A percentile compares a stretch with the other conserved stretches of the same genome.
Conservation (phyloP, 2,329 filamentous ascomycete species). For the Botrytis fragariae region DNA sequence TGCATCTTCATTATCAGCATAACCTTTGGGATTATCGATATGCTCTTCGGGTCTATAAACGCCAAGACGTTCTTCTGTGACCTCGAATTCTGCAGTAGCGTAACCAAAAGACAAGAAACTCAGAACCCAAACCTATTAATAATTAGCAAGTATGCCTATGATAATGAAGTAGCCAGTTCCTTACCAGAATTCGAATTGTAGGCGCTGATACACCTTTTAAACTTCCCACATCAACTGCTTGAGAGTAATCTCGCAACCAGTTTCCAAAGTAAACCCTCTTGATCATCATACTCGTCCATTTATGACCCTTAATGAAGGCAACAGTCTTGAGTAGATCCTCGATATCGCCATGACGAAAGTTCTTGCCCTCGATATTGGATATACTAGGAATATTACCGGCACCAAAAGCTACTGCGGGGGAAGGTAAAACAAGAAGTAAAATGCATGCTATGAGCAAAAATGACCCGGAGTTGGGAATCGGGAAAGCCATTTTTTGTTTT, state of each 20-base stretch:
- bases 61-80: slow-evolving; percentile 75
- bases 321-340: slow-evolving; percentile 79
- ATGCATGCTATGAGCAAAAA: slow-evolving; percentile 51
- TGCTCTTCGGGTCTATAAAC: slow-evolving; percentile 76
- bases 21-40: slow-evolving; percentile 75
- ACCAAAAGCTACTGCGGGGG: slow-evolving; percentile 60
- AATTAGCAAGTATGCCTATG: slow-evolving; percentile 20
- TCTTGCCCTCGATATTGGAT: slow-evolving; percentile 56
- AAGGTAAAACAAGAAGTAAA: slow-evolving; percentile 56
- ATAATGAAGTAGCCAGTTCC: slow-evolving; percentile 17
- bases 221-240: slow-evolving; percentile 77
- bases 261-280: slow-evolving; percentile 83
- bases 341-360: slow-evolving; percentile 74
- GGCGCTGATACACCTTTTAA: slow-evolving; percentile 75
- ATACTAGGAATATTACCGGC: slow-evolving; percentile 71
- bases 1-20: slow-evolving; percentile 84
- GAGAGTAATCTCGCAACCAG: slow-evolving; percentile 81
- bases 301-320: slow-evolving; percentile 75
- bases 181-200: slow-evolving; percentile 70
- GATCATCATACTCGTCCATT: slow-evolving; percentile 78
- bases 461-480: slow-evolving; percentile 27
- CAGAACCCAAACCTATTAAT: slow-evolving; percentile 65
- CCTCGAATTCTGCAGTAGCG: slow-evolving; percentile 82
- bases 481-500: slow-evolving; percentile 26
- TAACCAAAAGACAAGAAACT: slow-evolving; percentile 81